phyloP scores from a whole-genome alignment of 164 flowering plant genomes.

The Amborella trichopoda region DNA sequence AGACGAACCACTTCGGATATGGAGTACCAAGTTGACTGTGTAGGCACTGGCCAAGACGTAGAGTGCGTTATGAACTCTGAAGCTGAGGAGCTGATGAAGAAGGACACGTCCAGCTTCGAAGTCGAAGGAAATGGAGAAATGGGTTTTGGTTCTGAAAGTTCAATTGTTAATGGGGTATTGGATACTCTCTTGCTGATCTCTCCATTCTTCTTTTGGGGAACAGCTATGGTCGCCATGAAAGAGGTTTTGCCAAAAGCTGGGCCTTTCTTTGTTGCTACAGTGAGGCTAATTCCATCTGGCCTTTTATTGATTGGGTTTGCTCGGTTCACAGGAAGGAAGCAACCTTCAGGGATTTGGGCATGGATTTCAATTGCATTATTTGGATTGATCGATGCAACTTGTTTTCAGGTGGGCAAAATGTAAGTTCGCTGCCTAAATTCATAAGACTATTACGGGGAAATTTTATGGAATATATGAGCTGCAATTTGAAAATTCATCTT shows the following conservation, averaged over 20 bases:
- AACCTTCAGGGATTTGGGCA: constrained; percentile 63
- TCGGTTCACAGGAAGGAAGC: constrained; percentile 25
- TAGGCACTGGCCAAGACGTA: constrained; percentile 53
- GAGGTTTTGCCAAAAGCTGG: constrained; percentile 82
- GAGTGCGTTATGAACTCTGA: constrained; percentile 29
- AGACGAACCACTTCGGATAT: constrained; percentile 4
- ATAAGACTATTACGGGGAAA: background rate
- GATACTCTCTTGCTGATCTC: constrained; percentile 69
- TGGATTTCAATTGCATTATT: constrained; percentile 76
- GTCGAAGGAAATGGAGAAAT: constrained; percentile 4
- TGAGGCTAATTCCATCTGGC: constrained; percentile 81
- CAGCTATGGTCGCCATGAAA: constrained; percentile 99
- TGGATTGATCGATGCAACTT: constrained; percentile 74
- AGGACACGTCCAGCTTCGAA: constrained; percentile 2
- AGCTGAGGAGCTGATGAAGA: background rate
- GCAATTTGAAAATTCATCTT: too few relatives aligned
- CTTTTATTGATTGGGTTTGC: constrained; percentile 56
- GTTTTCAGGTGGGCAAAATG: constrained; percentile 60
- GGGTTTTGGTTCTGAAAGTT: background rate
- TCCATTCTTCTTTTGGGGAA: constrained; percentile 99
- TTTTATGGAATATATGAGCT: too few relatives aligned
- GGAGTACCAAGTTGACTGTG: constrained; percentile 26
- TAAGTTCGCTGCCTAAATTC: background rate
- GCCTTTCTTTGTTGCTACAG: constrained; percentile 70
- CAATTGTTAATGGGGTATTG: constrained; percentile 11